phyloP scores from a whole-genome alignment of 345 rosid genomes.

The Gossypium anomalum region DNA sequence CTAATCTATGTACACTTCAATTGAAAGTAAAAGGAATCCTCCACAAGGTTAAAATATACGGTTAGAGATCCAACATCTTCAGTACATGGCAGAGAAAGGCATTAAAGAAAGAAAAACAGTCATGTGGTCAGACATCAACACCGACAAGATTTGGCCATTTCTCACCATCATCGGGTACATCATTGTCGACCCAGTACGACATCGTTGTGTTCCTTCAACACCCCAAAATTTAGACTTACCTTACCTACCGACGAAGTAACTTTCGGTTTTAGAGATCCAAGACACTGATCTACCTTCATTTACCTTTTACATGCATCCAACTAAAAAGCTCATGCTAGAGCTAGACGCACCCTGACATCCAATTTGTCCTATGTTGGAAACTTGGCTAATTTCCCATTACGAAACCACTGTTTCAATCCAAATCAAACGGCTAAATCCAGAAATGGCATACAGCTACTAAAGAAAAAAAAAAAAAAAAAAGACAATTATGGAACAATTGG shows the following conservation, averaged over 20 bases:
- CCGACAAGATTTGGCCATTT: neutral
- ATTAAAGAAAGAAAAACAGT: neutral
- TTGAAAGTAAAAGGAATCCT: neutral
- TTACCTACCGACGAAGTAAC: neutral
- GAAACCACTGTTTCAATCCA: slow-evolving; percentile 9
- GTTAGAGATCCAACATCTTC: neutral
- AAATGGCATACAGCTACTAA: neutral
- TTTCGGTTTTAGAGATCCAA: neutral
- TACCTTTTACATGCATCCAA: too few species aligned
- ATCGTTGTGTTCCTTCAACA: neutral
- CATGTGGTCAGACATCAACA: slow-evolving; percentile 4
- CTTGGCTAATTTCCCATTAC: slow-evolving; percentile 35
- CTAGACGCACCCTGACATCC: slow-evolving; percentile 52
- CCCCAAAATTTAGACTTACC: neutral
- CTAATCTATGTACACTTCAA: too few species aligned
- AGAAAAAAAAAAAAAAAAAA: neutral
- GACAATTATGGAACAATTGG: neutral
- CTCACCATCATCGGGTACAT: neutral
- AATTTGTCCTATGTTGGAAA: slow-evolving; percentile 33
- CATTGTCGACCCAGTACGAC: neutral
- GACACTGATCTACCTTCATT: neutral
- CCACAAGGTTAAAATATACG: neutral
- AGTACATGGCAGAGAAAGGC: too few species aligned
- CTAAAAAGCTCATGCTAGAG: too few species aligned
- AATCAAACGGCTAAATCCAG: slow-evolving; percentile 10